Conservation (phyloP, 2,329 filamentous ascomycete genomes). For the Cryphonectria carpinicola region DNA sequence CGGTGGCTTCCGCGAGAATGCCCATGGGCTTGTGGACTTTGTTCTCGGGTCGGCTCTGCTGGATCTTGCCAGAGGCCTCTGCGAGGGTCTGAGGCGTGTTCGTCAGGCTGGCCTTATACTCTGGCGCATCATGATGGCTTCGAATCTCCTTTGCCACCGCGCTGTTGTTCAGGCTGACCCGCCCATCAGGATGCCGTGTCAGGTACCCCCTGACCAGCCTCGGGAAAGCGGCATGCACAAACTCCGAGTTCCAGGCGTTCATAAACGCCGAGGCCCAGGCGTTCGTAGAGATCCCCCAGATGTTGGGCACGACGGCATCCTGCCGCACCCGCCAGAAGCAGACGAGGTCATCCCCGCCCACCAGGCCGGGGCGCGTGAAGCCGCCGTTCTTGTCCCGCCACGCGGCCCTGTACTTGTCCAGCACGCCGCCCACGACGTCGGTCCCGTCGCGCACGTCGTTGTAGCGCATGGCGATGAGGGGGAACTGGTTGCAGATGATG, state of each 20-base stretch:
- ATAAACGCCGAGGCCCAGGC: conserved; percentile 38
- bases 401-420: conserved; percentile 43
- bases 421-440: conserved; percentile 36
- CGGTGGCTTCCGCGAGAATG: conserved; percentile 23
- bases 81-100: neutral
- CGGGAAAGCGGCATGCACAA: conserved; percentile 35
- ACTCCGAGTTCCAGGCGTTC: conserved; percentile 42
- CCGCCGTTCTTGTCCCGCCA: conserved; percentile 36
- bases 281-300: neutral
- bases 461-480: conserved; percentile 44
- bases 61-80: conserved; percentile 9
- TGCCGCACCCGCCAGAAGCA: conserved; percentile 36
- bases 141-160: conserved; percentile 35
- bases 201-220: conserved; percentile 36
- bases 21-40: conserved; percentile 28
- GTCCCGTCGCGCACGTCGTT: conserved; percentile 42
- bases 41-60: conserved; percentile 6
- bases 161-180: conserved; percentile 34
- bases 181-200: conserved; percentile 29
- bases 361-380: conserved; percentile 32
- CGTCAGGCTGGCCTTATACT: conserved; percentile 5
- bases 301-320: conserved; percentile 28
- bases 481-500: conserved; percentile 49
- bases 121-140: conserved; percentile 19
- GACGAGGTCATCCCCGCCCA: conserved; percentile 32